Percentiles rank a stretch among this genome's conserved stretches.
These are phyloP conservation scores for Nothophytophthora sp. DNA, from an alignment of 352 stramenopile species.

Conservation along the genomic window DNA sequence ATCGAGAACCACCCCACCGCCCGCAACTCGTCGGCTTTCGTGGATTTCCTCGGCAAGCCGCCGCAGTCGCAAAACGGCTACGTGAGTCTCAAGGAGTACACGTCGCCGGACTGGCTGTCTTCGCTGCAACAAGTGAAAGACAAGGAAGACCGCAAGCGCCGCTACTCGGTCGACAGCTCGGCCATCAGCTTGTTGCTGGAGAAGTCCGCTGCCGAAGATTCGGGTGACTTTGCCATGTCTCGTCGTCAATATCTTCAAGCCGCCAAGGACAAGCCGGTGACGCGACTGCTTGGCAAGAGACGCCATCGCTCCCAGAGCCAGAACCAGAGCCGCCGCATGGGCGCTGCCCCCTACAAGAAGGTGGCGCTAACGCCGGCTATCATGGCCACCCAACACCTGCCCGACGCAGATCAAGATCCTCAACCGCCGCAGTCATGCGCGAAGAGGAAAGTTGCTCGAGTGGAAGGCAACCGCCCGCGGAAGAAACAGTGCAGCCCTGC, in stretches of 20 bases:
- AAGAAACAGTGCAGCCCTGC: slow-evolving; percentile 39
- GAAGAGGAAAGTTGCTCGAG: slow-evolving; percentile 39
- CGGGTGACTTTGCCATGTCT: background rate
- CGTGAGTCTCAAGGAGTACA: slow-evolving; percentile 77
- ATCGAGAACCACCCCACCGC: slow-evolving; percentile 54
- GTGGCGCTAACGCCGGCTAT: slow-evolving; percentile 4
- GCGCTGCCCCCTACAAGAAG: slow-evolving; percentile 10
- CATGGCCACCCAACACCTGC: background rate
- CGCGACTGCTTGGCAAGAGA: slow-evolving; percentile 24
- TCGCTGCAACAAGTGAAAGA: slow-evolving; percentile 55
- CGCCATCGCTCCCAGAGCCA: slow-evolving; percentile 1
- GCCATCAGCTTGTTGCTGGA: slow-evolving; percentile 20
- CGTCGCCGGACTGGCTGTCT: slow-evolving; percentile 62
- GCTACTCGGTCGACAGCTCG: slow-evolving; percentile 34
- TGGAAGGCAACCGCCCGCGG: slow-evolving; percentile 41
- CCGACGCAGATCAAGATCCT: slow-evolving; percentile 18
- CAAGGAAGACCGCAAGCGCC: slow-evolving; percentile 28
- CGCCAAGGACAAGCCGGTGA: slow-evolving; percentile 3
- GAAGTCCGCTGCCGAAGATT: slow-evolving; percentile 13
- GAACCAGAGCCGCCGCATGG: slow-evolving; percentile 7
- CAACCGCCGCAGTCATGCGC: slow-evolving; percentile 1
- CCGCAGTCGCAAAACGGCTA: slow-evolving; percentile 63
- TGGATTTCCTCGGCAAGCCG: slow-evolving; percentile 57
- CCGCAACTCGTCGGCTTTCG: slow-evolving; percentile 33
- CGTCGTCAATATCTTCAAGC: slow-evolving; percentile 14